Conservation (phyloP, 495 filamentous ascomycete species). For the Penicillium steckii region DNA sequence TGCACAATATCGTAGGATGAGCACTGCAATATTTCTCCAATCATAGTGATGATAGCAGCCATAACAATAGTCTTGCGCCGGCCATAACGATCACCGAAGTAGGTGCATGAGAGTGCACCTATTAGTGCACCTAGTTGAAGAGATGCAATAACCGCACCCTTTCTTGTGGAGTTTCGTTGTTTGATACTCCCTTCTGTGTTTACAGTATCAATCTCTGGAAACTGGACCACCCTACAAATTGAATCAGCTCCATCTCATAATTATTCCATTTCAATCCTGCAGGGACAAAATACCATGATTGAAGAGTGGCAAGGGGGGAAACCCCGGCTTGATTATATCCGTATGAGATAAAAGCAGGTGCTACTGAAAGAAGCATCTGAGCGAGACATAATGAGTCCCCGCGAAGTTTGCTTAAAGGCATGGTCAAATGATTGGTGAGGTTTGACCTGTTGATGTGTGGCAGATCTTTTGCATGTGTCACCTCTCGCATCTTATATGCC, state of each 20-base stretch:
- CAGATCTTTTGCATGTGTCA: no score
- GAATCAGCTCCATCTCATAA: no score
- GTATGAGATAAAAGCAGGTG: background rate
- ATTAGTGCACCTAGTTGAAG: constrained; percentile 16
- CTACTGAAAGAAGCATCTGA: background rate
- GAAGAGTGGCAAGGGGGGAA: background rate
- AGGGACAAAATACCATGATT: no score
- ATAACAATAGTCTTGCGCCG: constrained; percentile 31
- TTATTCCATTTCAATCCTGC: no score
- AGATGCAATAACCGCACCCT: background rate
- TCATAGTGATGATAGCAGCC: constrained; percentile 20
- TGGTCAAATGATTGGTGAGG: no score
- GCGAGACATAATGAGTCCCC: background rate
- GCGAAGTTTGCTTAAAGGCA: no score
- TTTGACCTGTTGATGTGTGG: no score
- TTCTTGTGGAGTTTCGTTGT: background rate
- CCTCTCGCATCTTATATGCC: no score
- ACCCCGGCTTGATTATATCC: background rate
- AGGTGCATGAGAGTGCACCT: constrained; percentile 26
- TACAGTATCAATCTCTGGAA: background rate
- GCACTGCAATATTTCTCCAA: constrained; percentile 36
- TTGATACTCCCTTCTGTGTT: background rate
- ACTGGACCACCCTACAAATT: background rate
- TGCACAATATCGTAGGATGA: constrained; percentile 40
- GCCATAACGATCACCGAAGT: constrained; percentile 31